Conservation (phyloP, 768 basidiomycete species). For the Paxillus rubicundulus region DNA sequence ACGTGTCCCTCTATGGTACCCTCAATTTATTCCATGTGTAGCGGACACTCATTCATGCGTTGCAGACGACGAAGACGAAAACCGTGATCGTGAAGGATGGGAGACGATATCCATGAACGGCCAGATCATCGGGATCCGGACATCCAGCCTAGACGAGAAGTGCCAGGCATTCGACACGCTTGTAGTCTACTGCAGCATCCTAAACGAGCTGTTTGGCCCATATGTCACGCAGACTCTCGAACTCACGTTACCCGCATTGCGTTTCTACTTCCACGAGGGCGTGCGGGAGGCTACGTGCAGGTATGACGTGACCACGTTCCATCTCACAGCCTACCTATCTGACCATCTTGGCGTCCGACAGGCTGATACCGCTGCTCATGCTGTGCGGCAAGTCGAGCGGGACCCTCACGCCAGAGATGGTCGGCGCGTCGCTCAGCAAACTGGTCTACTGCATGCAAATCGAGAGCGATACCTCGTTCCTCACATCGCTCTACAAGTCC, state of each 20-base stretch:
- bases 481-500: constrained; percentile 73
- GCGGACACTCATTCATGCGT: background rate
- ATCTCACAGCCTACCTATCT: background rate
- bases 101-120: constrained; percentile 79
- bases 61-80: constrained; percentile 54
- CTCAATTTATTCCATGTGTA: background rate
- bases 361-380: constrained; percentile 70
- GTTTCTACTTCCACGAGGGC: constrained; percentile 83
- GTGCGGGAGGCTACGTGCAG: constrained; percentile 75
- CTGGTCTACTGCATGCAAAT: constrained; percentile 58
- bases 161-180: constrained; percentile 88
- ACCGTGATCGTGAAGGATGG: constrained; percentile 69
- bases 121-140: constrained; percentile 72
- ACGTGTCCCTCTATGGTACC: constrained; percentile 69
- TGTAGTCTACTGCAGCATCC: constrained; percentile 72
- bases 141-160: constrained; percentile 81
- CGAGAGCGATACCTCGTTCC: constrained; percentile 76
- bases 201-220: constrained; percentile 65
- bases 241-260: constrained; percentile 64
- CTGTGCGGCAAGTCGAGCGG: constrained; percentile 63
- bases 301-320: constrained; percentile 39
- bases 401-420: constrained; percentile 66
- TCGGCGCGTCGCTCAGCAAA: constrained; percentile 63
- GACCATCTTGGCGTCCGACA: constrained; percentile 23
- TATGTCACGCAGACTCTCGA: constrained; percentile 72